Base-by-base conservation (phyloP, 1,139 yeast genomes). In the Eremothecium cymbalariae region DNA sequence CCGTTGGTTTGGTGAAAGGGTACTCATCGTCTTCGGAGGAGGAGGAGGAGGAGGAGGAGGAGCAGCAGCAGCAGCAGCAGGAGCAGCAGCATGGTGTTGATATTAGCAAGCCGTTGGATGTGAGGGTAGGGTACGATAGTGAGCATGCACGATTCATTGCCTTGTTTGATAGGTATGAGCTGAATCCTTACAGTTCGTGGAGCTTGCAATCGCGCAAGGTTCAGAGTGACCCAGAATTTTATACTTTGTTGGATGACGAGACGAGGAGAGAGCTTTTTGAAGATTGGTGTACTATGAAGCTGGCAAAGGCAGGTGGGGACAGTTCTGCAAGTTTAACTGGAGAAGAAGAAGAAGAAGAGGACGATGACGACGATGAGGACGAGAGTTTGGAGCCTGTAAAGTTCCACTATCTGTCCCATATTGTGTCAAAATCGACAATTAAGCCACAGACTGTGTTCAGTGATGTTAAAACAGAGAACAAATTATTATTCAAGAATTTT, bases 1-100 rank as follows among this genome's bases (percentile, higher is more conserved):
- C 46, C 54, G 2, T 19, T 39, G 27, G 59, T 72, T 1, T 59
- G 72, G 15, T 59, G 68, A 9, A 53, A 54, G 16, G 52, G 11
- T 29, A 18, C 11, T 30, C 11, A 19, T 12, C 11, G 34, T 21
- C 30, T 12, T 17, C 28, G 22, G 24, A 20, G 8, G 34, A 21
- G 4, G 16, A 16, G 7, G 32, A 6, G 3, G 28, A 20, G 14
- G 24, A 8, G 27, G n/a, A 9, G 27, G n/a, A 28, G 28, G 22
- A 4, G 28, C 25, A 27, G 20, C 23, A 12, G 33, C 8, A 12
- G 36, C 11, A 8, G 32, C 16, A 15, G 22, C n/a, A 8, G 22
- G 11, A 24, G 26, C 12, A 8, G 8, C 8, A 24, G 8, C 13
- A 24, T 12, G 9, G 12, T 11, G 12, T 8, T 8, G 26, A 9